Percentiles rank a stretch among this genome's conserved stretches.
phyloP scores from a whole-genome alignment of 345 rosid species.

The Bretschneidera sinensis region DNA sequence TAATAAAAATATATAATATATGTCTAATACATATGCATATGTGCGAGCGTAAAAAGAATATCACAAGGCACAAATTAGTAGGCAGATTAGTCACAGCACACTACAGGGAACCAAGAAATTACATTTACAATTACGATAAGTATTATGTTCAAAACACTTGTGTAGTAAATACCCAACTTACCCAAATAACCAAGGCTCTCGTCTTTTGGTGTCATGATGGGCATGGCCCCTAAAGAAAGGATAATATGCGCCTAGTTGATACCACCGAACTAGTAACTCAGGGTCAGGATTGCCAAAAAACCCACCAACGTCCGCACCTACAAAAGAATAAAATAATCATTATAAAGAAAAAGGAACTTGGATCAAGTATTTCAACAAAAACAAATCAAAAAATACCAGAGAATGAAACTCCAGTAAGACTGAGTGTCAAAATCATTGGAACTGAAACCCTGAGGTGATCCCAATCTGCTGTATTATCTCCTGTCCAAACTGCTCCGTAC shows the following conservation, averaged over 20 bases:
- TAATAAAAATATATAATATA: too few species aligned
- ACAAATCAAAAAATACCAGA: too few species aligned
- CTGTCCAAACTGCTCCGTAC: constrained; percentile 96
- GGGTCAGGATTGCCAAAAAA: constrained; percentile 96
- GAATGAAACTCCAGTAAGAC: constrained; percentile 83
- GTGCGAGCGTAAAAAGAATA: too few species aligned
- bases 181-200: constrained; percentile 99
- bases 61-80: background rate
- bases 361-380: background rate
- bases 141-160: too few species aligned
- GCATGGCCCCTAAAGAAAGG: constrained; percentile 99
- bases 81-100: background rate
- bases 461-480: constrained; percentile 97
- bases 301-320: constrained; percentile 99
- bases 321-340: constrained; percentile 12
- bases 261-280: constrained; percentile 93
- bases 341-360: background rate
- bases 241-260: constrained; percentile 96
- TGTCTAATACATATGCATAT: too few species aligned
- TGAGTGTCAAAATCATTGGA: constrained; percentile 89
- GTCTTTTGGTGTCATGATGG: constrained; percentile 94
- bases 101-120: background rate
- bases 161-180: constrained; percentile 26
- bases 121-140: background rate
- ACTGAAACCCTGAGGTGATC: constrained; percentile 94